These are phyloP conservation scores for Boletus smithii DNA, from an alignment of 1,284 basidiomycete species.

Conservation along the genomic window DNA sequence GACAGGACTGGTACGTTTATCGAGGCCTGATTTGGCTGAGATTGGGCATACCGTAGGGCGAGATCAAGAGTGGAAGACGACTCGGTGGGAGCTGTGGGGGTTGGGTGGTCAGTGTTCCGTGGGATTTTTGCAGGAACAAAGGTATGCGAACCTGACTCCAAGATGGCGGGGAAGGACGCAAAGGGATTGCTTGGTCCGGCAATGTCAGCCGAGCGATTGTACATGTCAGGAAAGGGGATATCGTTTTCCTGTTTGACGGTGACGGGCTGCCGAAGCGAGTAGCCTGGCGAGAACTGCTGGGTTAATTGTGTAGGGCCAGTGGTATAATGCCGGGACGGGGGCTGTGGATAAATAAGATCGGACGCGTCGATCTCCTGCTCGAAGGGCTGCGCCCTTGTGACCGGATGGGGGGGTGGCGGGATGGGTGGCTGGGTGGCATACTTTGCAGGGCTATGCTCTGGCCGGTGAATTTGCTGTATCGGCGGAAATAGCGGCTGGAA, in stretches of 20 bases:
- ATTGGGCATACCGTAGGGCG: constrained; percentile 26
- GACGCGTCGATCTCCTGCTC: constrained; percentile 28
- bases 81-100: constrained; percentile 23
- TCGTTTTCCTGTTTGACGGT: constrained; percentile 34
- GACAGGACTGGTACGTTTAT: constrained; percentile 28
- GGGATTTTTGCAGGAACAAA: constrained; percentile 1
- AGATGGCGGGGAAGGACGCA: constrained; percentile 21
- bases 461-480: constrained; percentile 32
- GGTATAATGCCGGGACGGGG: constrained; percentile 26
- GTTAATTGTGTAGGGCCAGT: constrained; percentile 19
- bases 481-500: constrained; percentile 37
- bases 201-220: constrained; percentile 25
- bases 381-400: constrained; percentile 24
- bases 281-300: constrained; percentile 27
- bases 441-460: constrained; percentile 23
- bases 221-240: constrained; percentile 26
- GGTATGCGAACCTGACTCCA: constrained; percentile 32
- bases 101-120: constrained; percentile 4
- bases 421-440: constrained; percentile 19
- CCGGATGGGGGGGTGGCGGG: constrained; percentile 8
- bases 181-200: constrained; percentile 26
- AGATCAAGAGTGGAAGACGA: constrained; percentile 24
- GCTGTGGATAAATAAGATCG: constrained; percentile 27
- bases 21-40: constrained; percentile 18
- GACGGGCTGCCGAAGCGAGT: constrained; percentile 24